Percentiles rank a stretch among this genome's conserved stretches.
Evolutionary conservation across 495 filamentous ascomycete species (phyloP).

Genomic region (Endocarpon pusillum): DNA sequence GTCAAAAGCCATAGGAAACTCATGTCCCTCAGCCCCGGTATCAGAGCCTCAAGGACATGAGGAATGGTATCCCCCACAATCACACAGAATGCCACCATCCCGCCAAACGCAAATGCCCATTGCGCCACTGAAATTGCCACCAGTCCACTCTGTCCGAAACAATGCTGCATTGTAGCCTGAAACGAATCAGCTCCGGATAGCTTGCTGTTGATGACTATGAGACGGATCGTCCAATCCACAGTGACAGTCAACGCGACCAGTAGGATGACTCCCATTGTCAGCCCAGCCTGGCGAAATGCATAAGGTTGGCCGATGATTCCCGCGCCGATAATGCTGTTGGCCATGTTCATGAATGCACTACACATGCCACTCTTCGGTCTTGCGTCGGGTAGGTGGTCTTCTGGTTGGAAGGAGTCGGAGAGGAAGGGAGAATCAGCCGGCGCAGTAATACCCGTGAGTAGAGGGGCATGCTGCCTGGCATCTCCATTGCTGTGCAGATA

Average conservation of each 20-base stretch:
- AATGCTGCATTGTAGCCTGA: conserved; percentile 85
- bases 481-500: conserved; percentile 13
- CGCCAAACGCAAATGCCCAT: conserved; percentile 96
- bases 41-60: conserved; percentile 66
- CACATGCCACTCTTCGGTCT: conserved; percentile 48
- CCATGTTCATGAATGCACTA: conserved; percentile 95
- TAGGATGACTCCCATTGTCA: conserved; percentile 61
- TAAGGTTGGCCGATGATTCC: conserved; percentile 97
- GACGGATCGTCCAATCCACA: conserved; percentile 88
- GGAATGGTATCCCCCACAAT: conserved; percentile 95
- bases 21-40: conserved; percentile 55
- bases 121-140: conserved; percentile 82
- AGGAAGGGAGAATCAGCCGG: conserved; percentile 1
- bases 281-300: conserved; percentile 77
- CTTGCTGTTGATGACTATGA: conserved; percentile 94
- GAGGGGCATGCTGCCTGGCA: not conserved
- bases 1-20: conserved; percentile 67
- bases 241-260: conserved; percentile 63
- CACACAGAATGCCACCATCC: conserved; percentile 95
- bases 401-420: conserved; percentile 38
- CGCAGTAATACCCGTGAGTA: not conserved
- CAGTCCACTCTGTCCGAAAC: conserved; percentile 74
- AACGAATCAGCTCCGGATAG: conserved; percentile 81
- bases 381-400: conserved; percentile 41
- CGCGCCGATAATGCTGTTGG: conserved; percentile 92